Evolutionary conservation across 176 grass and related monocot species (phyloP), one percentile per base, ranked within the genome.

Genomic region (Phoenix dactylifera): DNA sequence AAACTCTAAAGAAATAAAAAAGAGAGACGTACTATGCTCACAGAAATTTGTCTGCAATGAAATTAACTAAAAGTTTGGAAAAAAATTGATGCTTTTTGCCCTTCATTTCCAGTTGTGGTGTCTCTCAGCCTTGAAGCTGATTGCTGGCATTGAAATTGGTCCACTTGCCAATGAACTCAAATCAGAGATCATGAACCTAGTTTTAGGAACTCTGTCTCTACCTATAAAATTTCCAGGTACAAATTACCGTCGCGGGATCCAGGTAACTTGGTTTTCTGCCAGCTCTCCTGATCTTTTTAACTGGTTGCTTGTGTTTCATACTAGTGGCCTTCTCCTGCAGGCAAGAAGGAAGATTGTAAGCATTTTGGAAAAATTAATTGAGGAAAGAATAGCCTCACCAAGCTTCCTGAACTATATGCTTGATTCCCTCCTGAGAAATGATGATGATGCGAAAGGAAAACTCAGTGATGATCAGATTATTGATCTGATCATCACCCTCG

Each of bases 191-290:
- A 55, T 24, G 18, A 55, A 26, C 10, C 28, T 68, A 39, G 26
- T 68, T 44, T 3, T 24, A 5, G 70, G 70, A 63, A 72, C 58
- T 35, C 25, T 72, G 16, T 62, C 58, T 10, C 17, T 72, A 17
- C 58, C 70, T 9, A 23, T 54, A 12, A 72, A 54, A 26, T 54
- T 72, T 62, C 70, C 70, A 4, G 59, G 70, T 58, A 72, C 70
- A 18, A 54, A 18, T 18, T 72, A 72, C 35, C 24, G 6, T 30
- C 70, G 58, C 3, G 70, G 70, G 5, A 54, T 63, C 28, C 70
- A 72, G 70, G 70, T 72, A 55, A 12, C 7, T 44, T 44, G 10
- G 35, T 12, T 12, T 12, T 44, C 35, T 12, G 1, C 35, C 35
- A 44, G 35, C 35, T 44, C 10, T 44, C 9, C 35, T 12, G 10